A percentile compares a stretch with the other conserved stretches of the same genome.
phyloP scores from a whole-genome alignment of 148 eudicot species.

The Mesembryanthemum crystallinum region DNA sequence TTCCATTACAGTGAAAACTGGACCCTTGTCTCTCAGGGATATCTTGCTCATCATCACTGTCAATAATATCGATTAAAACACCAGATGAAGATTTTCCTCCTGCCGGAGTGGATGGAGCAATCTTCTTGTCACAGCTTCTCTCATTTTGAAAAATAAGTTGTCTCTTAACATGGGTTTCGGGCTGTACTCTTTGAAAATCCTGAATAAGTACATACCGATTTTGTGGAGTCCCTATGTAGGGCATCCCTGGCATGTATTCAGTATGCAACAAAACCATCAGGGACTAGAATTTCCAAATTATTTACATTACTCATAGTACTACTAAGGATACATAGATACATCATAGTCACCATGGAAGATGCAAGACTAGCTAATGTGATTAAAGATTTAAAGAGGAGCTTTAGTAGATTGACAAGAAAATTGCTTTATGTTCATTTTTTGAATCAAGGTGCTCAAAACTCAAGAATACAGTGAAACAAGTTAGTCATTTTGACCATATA shows the following conservation, averaged over 20 bases:
- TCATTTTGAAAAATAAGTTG: slow-evolving; percentile 35
- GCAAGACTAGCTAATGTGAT: neutral
- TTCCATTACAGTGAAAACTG: slow-evolving; percentile 3
- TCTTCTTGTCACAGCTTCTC: slow-evolving; percentile 31
- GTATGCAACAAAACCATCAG: neutral
- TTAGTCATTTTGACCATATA: neutral
- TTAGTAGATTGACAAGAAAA: neutral
- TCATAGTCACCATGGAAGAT: neutral
- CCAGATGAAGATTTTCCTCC: slow-evolving; percentile 25
- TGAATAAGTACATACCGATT: neutral
- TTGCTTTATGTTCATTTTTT: neutral
- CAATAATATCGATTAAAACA: slow-evolving; percentile 35
- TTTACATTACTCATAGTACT: neutral
- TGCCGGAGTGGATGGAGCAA: slow-evolving; percentile 61
- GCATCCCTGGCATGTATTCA: slow-evolving; percentile 9
- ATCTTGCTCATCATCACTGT: slow-evolving; percentile 50
- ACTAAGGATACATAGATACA: neutral
- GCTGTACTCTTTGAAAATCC: slow-evolving; percentile 4
- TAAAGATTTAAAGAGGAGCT: neutral
- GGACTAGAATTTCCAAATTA: neutral
- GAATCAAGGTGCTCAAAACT: neutral
- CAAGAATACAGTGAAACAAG: neutral
- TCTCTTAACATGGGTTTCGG: slow-evolving; percentile 34
- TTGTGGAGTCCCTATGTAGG: slow-evolving; percentile 1
- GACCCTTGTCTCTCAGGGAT: neutral